Conservation (phyloP, 2,329 filamentous ascomycete species). For the Gnomoniopsis smithogilvyi region DNA sequence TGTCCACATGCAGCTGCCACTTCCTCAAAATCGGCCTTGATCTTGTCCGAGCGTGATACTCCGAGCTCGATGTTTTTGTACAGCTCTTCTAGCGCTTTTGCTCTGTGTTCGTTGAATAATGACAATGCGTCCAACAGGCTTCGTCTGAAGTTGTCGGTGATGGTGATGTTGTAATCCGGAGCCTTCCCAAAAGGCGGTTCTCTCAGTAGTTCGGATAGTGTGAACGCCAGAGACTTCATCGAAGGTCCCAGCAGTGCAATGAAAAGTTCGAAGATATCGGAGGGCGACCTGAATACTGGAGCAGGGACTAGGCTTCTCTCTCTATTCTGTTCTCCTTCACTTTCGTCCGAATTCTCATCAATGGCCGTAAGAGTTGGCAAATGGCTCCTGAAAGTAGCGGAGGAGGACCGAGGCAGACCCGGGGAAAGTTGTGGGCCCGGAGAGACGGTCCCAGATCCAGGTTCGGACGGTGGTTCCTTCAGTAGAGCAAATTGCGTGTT, state of each 20-base stretch:
- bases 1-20: conserved; percentile 97
- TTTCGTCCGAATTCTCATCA: conserved; percentile 59
- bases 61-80: conserved; percentile 77
- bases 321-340: conserved; percentile 40
- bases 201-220: conserved; percentile 81
- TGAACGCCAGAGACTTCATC: conserved; percentile 94
- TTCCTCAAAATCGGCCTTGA: conserved; percentile 93
- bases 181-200: conserved; percentile 77
- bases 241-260: conserved; percentile 86
- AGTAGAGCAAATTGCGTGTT: conserved; percentile 84
- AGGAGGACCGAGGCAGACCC: conserved; percentile 24
- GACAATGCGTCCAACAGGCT: conserved; percentile 78
- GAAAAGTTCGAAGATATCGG: conserved; percentile 89
- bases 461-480: conserved; percentile 51
- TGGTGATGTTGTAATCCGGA: conserved; percentile 64
- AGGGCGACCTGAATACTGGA: conserved; percentile 55
- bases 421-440: conserved; percentile 30
- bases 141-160: conserved; percentile 76
- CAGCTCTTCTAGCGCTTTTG: conserved; percentile 71
- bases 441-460: conserved; percentile 29
- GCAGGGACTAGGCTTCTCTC: conserved; percentile 18
- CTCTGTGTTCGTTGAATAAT: conserved; percentile 74
- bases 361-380: conserved; percentile 55
- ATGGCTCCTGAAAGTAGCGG: conserved; percentile 35
- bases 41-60: conserved; percentile 64